Conservation (phyloP, 2,329 filamentous ascomycete genomes). For the Fusarium verrucosum region DNA sequence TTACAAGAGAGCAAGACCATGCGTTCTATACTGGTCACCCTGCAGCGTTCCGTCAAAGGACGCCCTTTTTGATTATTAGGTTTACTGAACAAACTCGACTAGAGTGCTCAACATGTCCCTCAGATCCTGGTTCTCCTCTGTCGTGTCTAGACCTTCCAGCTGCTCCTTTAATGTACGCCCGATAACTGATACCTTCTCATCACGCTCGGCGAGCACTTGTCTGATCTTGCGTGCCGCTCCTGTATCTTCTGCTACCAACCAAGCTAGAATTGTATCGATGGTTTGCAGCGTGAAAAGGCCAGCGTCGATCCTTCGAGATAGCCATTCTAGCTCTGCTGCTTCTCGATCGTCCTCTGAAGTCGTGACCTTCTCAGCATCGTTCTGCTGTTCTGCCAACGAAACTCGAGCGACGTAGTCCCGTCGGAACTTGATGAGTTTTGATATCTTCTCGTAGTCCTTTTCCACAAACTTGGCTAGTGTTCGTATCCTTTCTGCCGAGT, state of each 20-base stretch:
- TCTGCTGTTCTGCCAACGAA: constrained; percentile 65
- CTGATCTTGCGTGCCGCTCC: constrained; percentile 74
- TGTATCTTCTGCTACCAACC: constrained; percentile 89
- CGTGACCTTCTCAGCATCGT: constrained; percentile 35
- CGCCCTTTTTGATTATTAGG: constrained; percentile 39
- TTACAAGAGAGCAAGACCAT: constrained; percentile 31
- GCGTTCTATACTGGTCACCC: constrained; percentile 24
- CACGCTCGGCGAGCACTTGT: constrained; percentile 71
- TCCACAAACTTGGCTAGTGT: constrained; percentile 94
- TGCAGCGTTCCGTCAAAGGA: constrained; percentile 15
- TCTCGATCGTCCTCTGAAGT: constrained; percentile 46
- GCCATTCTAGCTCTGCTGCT: constrained; percentile 74
- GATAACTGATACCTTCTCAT: constrained; percentile 71
- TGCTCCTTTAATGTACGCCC: constrained; percentile 73
- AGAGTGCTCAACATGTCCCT: constrained; percentile 65
- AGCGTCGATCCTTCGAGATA: constrained; percentile 80
- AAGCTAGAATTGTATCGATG: constrained; percentile 85
- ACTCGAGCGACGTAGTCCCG: constrained; percentile 73
- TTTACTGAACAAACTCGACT: constrained; percentile 58
- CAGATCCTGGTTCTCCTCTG: constrained; percentile 67
- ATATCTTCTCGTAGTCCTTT: constrained; percentile 88
- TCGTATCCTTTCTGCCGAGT: constrained; percentile 81
- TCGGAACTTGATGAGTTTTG: constrained; percentile 75
- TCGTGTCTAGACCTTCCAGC: constrained; percentile 62
- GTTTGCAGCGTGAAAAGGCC: constrained; percentile 86